Evolutionary conservation across 345 rosid species (phyloP), one percentile per base, ranked within the genome.

Genomic region (Hypericum androsaemum): DNA sequence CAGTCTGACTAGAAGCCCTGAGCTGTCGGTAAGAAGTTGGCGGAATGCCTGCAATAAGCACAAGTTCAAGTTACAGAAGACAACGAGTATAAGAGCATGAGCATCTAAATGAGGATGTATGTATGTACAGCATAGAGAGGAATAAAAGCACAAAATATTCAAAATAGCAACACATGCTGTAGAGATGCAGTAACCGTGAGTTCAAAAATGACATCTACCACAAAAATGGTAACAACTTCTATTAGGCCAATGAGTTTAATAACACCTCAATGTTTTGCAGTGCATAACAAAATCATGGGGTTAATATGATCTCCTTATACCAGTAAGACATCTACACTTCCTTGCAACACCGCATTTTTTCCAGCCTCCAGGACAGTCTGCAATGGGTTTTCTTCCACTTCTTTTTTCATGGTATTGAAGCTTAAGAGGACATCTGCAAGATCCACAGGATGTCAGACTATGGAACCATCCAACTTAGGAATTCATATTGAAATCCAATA

Each of bases 251-350:
- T 22, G 32, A 22, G 32, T 22, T 1, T 22, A 22, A 22, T 22
- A 22, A 22, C 32, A 22, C 32, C 32, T 22, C 32, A 22, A 22
- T 22, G 32, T 22, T 22, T 22, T 22, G 2, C 32, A 1, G 32
- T 4, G 32, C 32, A 22, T 22, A 22, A 22, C 32, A 22, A 22
- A 22, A 22, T 22, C 32, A 22, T 22, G 32, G 32, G 32, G 32
- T 22, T 22, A 22, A 22, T 22, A 22, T 22, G 41, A 39, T 60
- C 37, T 39, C 40, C 39, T 39, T 58, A 16, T 49, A 76, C 99
- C 97, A 80, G 61, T 53, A 94, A 76, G 63, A 79, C 68, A 76
- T 76, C 81, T 71, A 79, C 65, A 71, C 86, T 81, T 80, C 99
- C 99, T 67, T 88, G 84, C 64, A 94, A 84, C 60, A 88, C 75